Base-by-base conservation (phyloP, 495 filamentous ascomycete species). In the Tuber brumale region DNA sequence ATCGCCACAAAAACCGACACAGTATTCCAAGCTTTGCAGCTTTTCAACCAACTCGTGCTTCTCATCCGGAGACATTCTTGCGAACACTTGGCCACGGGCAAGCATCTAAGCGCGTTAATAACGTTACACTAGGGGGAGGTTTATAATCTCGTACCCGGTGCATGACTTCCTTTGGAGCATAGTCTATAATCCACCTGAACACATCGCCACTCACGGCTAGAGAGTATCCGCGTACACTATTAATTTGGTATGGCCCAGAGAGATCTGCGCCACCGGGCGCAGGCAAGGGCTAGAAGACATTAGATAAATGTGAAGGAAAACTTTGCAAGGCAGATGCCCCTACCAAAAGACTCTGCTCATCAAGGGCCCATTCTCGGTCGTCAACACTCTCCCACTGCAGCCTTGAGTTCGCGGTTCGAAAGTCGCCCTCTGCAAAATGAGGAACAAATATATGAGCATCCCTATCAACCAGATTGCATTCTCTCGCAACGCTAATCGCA, bases 41-140 rank as follows among this genome's bases (percentile, higher is more conserved):
- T 97, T 98, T 83, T 98, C 94, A 19, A 99, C 94, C 16, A 99
- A 86, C 83, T 99, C 96, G 83, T 98, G 95, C 83, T 99, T 99
- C 84, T 99, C 95, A 84, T 99, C 96, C 0, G 96, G 96, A 23
- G 94, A 97, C 96, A 99, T 99, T 76, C 96, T 90, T 39, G 96
- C 96, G 85, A 97, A 99, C 1, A 99, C 92, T 86, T 95, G 95
- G 39, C 94, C 94, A 74, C 89, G 88, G 42, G 95, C 92, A 76
- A 99, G 92, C 89, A 97, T 93, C 89, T 94, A 80, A 37, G 76
- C 73, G 46, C 43, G 51, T 86, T 76, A 84, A 75, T 45, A 75
- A 39, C 27, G 77, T 70, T 42, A 57, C 44, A 39, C 66, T 19
- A 35, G 16, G 70, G 73, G 18, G 74, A 9, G 71, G 37, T 18